These are phyloP conservation scores for Pholiota adiposa DNA, from an alignment of 1,284 basidiomycete genomes.

Conservation along the genomic window DNA sequence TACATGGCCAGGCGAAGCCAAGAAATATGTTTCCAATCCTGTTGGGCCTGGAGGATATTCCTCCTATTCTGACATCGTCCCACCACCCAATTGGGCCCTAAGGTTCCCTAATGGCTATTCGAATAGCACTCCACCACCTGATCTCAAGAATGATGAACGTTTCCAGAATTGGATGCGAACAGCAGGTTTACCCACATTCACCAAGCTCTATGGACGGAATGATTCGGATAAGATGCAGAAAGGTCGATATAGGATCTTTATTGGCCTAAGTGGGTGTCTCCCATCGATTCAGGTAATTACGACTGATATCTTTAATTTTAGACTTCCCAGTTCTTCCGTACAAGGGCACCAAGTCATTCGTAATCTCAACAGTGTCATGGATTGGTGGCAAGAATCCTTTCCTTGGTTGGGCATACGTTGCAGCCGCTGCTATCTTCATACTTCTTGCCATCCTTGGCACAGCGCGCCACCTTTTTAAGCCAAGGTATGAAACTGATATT, in stretches of 20 bases:
- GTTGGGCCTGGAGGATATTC: constrained; percentile 48
- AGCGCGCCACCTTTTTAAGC: constrained; percentile 91
- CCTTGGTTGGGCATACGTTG: constrained; percentile 97
- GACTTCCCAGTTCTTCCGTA: constrained; percentile 95
- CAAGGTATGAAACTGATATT: constrained; percentile 64
- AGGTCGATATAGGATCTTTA: constrained; percentile 79
- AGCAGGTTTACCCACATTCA: constrained; percentile 95
- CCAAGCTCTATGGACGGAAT: constrained; percentile 93
- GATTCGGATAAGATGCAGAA: constrained; percentile 75
- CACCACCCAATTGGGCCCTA: constrained; percentile 90
- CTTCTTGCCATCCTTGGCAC: constrained; percentile 88
- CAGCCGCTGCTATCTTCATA: constrained; percentile 86
- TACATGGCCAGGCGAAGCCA: constrained; percentile 92
- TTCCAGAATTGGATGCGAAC: constrained; percentile 99
- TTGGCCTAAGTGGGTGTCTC: constrained; percentile 78
- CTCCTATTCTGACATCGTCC: constrained; percentile 67
- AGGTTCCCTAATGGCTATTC: constrained; percentile 82
- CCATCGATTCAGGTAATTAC: background rate
- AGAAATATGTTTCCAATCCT: constrained; percentile 80
- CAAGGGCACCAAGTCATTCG: constrained; percentile 94
- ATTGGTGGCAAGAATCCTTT: constrained; percentile 98
- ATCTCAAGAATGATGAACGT: constrained; percentile 84
- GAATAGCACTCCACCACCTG: constrained; percentile 66
- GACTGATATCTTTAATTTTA: constrained; percentile 35
- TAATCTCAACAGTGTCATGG: constrained; percentile 97